Base-by-base conservation (phyloP, 2,329 filamentous ascomycete genomes). In the Paracoccidioides brasiliensis region DNA sequence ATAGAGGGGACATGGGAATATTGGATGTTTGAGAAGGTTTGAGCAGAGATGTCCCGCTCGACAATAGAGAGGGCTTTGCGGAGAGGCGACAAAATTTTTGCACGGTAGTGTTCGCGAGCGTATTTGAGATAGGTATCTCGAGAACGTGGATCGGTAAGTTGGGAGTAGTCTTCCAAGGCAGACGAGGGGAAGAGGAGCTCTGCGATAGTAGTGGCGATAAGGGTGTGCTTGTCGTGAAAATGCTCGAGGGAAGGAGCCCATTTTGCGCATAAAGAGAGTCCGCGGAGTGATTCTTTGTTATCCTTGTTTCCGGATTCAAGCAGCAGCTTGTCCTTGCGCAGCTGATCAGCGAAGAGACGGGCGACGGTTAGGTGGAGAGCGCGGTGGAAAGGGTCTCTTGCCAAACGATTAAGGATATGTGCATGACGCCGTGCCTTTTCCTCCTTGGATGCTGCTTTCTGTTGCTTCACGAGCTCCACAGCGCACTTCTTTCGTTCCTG, bases 171-270 rank as follows among this genome's bases (percentile, higher is more conserved):
- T n/a, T 67, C 55, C 4, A 68, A 59, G 0, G 64, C 63, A 4
- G 71, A 65, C 0, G 77, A 74, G 57, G 77, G 73, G 28, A 56
- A 60, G 7, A 82, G 61, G 10, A 78, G 68, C 65, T 83, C 80
- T 4, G 80, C 76, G 55, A 83, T 82, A 10, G 77, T 75, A 48
- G 76, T 78, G 37, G 77, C 72, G 57, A 83, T 73, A 59, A 77
- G 76, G 2, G 80, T 83, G 58, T 81, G 76, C 59, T 76, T 75
- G 64, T 83, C 81, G 60, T 82, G 80, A 59, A 80, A 79, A 41
- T 70, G 72, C 38, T 74, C 74, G 15, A 76, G 72, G 0, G 76
- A 75, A 1, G 81, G 81, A 0, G 80, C 78, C 81, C 80, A 83
- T 58, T 84, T 84, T 2, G 74, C 79, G 55, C 78, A 80, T 0